Base-by-base conservation (phyloP, 2,329 filamentous ascomycete species). In the Scytalidium sp. region DNA sequence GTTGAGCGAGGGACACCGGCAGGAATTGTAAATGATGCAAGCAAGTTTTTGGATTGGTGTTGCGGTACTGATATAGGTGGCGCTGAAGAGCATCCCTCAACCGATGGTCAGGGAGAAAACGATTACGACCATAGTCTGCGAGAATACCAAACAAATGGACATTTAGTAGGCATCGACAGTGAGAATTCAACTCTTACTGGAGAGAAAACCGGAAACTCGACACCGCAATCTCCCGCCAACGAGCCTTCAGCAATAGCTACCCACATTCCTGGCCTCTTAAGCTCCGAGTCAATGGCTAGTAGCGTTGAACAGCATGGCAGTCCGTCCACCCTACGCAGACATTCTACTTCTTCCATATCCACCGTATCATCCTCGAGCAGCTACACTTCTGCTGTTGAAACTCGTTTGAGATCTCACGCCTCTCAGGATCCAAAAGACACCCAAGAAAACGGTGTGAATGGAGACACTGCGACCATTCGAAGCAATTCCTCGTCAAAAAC, bases 1-100 rank as follows among this genome's bases (percentile, higher is more conserved):
- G 83, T 88, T 19, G 85, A 88, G 59, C 74, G 85, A 58, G 84
- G 83, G 19, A 88, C 85, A 0, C 85, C 85, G 1, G 74, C 72
- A 20, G 82, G 82, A 41, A 87, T 88, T 56, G 76, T 84, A 17
- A 67, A 71, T 9, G 85, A 88, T 65, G 81, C 84, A 0, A 73
- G 74, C 54, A 88, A 88, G 66, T 88, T 88, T 57, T 64, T 89
- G 10, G 74, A 87, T 50, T 88, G 85, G 85, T 85, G 84, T 3
- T 78, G 76, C 54, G 70, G 73, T 25, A 65, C 60, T 43, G 58
- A 60, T 21, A 57, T 64, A 8, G 56, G 58, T 11, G 64, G 62
- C 13, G 50, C 64, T 13, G 56, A 52, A 11, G 55, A 60, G 25
- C 50, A 48, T 23, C 3, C 36, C 7, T 17, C 50, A 41, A n/a